Percentiles rank a stretch among this genome's conserved stretches.
These are phyloP conservation scores for Diplosphaera chodatii DNA, from an alignment of 139 green algal species.

Conservation along the genomic window DNA sequence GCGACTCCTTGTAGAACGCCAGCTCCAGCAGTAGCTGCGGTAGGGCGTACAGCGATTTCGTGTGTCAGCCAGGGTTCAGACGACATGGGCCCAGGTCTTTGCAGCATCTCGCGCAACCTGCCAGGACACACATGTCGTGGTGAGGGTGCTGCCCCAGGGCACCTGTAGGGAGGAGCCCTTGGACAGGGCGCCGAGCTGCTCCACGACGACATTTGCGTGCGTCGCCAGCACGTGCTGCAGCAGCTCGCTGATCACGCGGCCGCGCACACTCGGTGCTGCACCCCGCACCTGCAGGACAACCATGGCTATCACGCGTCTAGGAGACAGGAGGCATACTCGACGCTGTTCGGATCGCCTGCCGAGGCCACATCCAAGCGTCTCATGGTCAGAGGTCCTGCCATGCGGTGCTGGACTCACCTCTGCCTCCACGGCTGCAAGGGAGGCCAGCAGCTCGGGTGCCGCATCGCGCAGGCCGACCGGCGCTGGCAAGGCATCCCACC, in stretches of 20 bases:
- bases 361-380: too few relatives aligned
- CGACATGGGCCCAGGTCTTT: too few relatives aligned
- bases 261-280: neutral
- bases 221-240: conserved; percentile 13
- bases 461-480: conserved; percentile 13
- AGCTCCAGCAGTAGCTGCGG: neutral
- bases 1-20: conserved; percentile 1
- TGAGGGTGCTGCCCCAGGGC: too few relatives aligned
- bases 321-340: too few relatives aligned
- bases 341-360: too few relatives aligned
- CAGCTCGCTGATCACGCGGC: conserved; percentile 9
- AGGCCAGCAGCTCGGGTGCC: conserved; percentile 19
- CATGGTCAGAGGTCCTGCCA: too few relatives aligned
- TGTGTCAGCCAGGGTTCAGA: too few relatives aligned
- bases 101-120: too few relatives aligned
- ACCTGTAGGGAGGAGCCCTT: neutral
- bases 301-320: too few relatives aligned
- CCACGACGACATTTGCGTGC: neutral
- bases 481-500: conserved; percentile 10
- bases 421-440: neutral
- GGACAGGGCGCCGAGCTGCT: conserved; percentile 3
- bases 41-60: too few relatives aligned
- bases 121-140: too few relatives aligned
- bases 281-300: neutral
- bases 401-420: neutral